Percentiles rank a stretch among this genome's conserved stretches.
Conservation (phyloP, 106 monocot genomes). For the Agapanthus africanus region DNA sequence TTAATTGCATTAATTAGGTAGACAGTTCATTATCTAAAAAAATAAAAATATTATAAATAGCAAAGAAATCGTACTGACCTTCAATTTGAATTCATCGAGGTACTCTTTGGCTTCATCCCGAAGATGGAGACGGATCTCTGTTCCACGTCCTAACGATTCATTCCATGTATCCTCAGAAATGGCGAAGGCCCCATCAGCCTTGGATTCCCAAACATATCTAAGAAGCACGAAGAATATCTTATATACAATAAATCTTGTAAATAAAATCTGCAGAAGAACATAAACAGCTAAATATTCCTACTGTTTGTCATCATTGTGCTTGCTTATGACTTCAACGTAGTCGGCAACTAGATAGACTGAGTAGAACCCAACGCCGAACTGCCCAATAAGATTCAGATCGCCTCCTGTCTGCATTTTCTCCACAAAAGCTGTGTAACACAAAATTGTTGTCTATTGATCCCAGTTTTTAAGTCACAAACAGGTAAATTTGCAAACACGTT, state of each 20-base stretch:
- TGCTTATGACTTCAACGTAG: slow-evolving; percentile 98
- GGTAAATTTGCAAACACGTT: background rate
- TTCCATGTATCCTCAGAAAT: slow-evolving; percentile 97
- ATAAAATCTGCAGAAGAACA: background rate
- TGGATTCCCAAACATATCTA: slow-evolving; percentile 98
- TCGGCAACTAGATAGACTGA: slow-evolving; percentile 97
- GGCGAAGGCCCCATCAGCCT: slow-evolving; percentile 95
- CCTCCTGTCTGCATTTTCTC: slow-evolving; percentile 98
- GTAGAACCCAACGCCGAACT: slow-evolving; percentile 98
- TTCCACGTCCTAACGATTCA: slow-evolving; percentile 92
- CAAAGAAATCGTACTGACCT: slow-evolving; percentile 29
- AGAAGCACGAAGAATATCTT: background rate
- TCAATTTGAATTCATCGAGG: slow-evolving; percentile 80
- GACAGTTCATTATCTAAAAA: no score
- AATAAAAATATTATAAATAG: background rate
- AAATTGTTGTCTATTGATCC: background rate
- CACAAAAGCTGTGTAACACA: slow-evolving; percentile 64
- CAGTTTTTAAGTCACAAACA: slow-evolving; percentile 3
- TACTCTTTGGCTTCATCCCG: slow-evolving; percentile 93
- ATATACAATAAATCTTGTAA: background rate
- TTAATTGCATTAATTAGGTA: no score
- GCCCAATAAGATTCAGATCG: slow-evolving; percentile 93
- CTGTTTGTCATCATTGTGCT: slow-evolving; percentile 98
- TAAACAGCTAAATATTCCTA: slow-evolving; percentile 15
- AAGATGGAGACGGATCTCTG: slow-evolving; percentile 86